Conservation (phyloP, 2,329 filamentous ascomycete genomes). For the Anisogramma anomala region DNA sequence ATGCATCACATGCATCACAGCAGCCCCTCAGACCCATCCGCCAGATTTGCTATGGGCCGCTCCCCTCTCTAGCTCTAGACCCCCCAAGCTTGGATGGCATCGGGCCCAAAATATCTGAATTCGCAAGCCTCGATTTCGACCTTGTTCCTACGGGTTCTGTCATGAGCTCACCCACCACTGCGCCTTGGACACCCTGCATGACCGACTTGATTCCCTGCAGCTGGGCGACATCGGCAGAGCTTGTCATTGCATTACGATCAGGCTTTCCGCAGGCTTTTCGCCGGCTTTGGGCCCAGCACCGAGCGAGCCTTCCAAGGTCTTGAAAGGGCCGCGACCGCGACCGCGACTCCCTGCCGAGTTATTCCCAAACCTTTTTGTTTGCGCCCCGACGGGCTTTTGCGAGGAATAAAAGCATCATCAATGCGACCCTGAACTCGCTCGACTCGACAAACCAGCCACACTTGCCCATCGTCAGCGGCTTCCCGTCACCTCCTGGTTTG, state of each 20-base stretch:
- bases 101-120: background rate
- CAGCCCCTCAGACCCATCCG: too few relatives aligned
- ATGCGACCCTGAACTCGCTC: too few relatives aligned
- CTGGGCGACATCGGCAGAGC: background rate
- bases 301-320: background rate
- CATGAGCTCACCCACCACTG: background rate
- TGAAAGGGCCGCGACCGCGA: background rate
- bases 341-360: background rate
- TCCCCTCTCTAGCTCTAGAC: background rate
- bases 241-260: slow-evolving; percentile 10
- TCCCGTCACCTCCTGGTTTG: slow-evolving; percentile 5
- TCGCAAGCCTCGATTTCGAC: background rate
- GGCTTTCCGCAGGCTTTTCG: background rate
- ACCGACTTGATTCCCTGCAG: background rate
- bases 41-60: background rate
- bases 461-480: slow-evolving; percentile 10
- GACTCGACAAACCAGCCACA: too few relatives aligned
- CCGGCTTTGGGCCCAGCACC: too few relatives aligned
- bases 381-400: too few relatives aligned
- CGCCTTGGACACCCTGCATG: slow-evolving; percentile 3
- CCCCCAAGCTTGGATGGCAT: background rate
- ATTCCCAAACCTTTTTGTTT: background rate
- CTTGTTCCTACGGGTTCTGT: background rate
- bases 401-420: too few relatives aligned
- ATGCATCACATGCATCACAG: too few relatives aligned